These are phyloP conservation scores for Leccinum barrowsii DNA, from an alignment of 768 basidiomycete species.

Conservation along the genomic window DNA sequence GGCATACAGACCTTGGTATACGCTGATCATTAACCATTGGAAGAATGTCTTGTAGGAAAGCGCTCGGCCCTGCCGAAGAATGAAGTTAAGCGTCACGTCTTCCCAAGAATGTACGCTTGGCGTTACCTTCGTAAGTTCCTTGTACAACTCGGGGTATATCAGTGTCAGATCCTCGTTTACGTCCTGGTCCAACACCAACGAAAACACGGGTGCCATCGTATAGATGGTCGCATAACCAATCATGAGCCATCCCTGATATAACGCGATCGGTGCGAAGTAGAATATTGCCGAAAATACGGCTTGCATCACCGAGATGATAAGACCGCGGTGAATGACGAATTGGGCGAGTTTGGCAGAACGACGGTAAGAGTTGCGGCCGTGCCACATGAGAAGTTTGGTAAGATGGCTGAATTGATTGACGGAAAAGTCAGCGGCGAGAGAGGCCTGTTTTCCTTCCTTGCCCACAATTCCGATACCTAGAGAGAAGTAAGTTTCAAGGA, in stretches of 20 bases:
- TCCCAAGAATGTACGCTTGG: neutral
- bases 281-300: constrained; percentile 93
- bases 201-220: constrained; percentile 98
- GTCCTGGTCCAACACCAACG: constrained; percentile 91
- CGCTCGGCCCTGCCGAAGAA: constrained; percentile 71
- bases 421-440: constrained; percentile 97
- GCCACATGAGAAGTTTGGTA: constrained; percentile 96
- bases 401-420: constrained; percentile 95
- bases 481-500: neutral
- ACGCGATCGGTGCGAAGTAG: constrained; percentile 91
- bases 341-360: constrained; percentile 97
- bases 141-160: constrained; percentile 96
- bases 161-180: constrained; percentile 94
- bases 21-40: constrained; percentile 94
- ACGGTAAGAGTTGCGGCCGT: constrained; percentile 97
- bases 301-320: constrained; percentile 98
- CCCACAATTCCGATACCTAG: constrained; percentile 95
- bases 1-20: constrained; percentile 81
- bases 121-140: constrained; percentile 89
- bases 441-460: constrained; percentile 98
- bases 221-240: constrained; percentile 95
- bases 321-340: constrained; percentile 95
- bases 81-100: neutral
- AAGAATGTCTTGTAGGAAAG: constrained; percentile 98
- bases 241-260: constrained; percentile 98